Evolutionary conservation across 176 grass and related monocot genomes (phyloP), one percentile per base, ranked within the genome.

Genomic region (Ananas comosus): DNA sequence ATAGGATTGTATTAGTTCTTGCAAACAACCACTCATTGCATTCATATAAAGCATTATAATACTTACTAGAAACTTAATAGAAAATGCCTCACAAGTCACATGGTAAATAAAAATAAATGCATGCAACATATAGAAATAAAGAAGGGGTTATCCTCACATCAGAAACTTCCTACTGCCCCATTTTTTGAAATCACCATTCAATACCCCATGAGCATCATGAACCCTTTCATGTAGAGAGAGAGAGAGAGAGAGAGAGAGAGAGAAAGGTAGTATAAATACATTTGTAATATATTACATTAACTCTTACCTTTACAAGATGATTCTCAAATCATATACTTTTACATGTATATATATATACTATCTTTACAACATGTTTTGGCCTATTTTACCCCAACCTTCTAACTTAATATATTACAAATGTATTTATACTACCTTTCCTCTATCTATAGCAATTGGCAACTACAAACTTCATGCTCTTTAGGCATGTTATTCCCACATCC

Each of bases 331-430:
- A 82, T 64, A 80, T 75, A 16, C 77, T 79, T 89, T 83, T 89
- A 94, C 86, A 87, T 10, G 78, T 81, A 83, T 79, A 68, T 42
- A 42, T 72, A 69, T 69, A 76, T 80, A 73, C 63, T 81, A 96
- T 85, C 79, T 96, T 96, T 90, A 91, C 91, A 88, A 70, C 69
- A 94, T 87, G 78, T 67, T 67, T 87, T 88, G 83, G 82, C 78
- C 79, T 68, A 79, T 86, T 74, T 80, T 50, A 71, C 75, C 76
- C 72, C 75, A 64, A 61, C 18, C 57, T 52, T 61, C 80, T 85
- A 85, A 83, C 51, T 80, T 42, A 7, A 42, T 83, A 76, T 88
- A 80, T 77, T 79, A 84, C 80, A 86, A 86, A 80, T 85, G 84
- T 70, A 83, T 84, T 69, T 87, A 91, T 81, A 64, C 78, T 85